These are phyloP conservation scores for Tuber melanosporum DNA, from an alignment of 495 filamentous ascomycete species.

Conservation along the genomic window DNA sequence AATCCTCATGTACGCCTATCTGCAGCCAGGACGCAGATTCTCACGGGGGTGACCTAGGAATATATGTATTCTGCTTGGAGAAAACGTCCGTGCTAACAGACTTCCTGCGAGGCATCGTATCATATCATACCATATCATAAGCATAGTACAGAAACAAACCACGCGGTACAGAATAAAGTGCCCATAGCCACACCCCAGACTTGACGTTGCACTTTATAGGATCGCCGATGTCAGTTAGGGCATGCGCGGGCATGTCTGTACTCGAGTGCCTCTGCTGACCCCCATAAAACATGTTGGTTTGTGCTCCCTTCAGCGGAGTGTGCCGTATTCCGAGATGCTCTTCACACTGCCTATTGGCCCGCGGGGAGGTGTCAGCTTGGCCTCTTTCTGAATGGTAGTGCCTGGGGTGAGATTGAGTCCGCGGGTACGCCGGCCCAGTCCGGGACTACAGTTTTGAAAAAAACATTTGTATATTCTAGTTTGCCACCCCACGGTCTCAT, in stretches of 20 bases:
- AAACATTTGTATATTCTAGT: too few species aligned
- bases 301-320: not conserved
- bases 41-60: not conserved
- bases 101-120: constrained; percentile 1
- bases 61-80: not conserved
- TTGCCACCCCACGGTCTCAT: too few species aligned
- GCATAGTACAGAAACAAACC: not conserved
- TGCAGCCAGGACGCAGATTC: not conserved
- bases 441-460: too few species aligned
- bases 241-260: not conserved
- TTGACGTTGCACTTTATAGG: not conserved
- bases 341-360: not conserved
- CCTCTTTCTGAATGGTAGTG: not conserved
- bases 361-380: not conserved
- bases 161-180: not conserved
- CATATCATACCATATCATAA: not conserved
- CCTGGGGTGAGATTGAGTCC: too few species aligned
- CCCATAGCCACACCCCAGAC: not conserved
- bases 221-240: not conserved
- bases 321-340: not conserved
- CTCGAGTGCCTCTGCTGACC: not conserved
- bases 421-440: too few species aligned
- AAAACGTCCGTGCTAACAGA: not conserved
- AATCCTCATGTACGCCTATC: not conserved
- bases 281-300: not conserved